Percentiles rank a stretch among this genome's conserved stretches.
These are phyloP conservation scores for Penicillium dipodomyicola DNA, from an alignment of 495 filamentous ascomycete species.

Conservation along the genomic window DNA sequence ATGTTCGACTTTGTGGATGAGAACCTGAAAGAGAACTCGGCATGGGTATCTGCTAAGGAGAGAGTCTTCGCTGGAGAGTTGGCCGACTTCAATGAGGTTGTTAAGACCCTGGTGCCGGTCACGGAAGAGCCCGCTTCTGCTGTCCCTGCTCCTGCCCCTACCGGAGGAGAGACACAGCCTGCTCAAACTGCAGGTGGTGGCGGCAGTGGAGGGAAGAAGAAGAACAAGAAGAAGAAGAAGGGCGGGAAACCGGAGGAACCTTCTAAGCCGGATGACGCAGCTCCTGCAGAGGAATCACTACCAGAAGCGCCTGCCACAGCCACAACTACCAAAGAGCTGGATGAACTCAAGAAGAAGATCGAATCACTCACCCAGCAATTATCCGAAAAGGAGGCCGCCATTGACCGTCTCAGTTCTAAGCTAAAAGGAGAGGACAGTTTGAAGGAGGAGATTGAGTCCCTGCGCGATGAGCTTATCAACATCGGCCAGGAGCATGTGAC, in stretches of 20 bases:
- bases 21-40: conserved; percentile 32
- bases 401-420: conserved; percentile 63
- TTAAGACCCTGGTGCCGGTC: conserved; percentile 30
- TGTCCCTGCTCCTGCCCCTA: conserved; percentile 11
- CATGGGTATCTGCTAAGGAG: conserved; percentile 39
- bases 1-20: conserved; percentile 41
- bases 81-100: conserved; percentile 38
- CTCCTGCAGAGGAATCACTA: conserved; percentile 20
- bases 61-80: conserved; percentile 31
- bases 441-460: conserved; percentile 78
- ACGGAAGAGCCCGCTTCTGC: conserved; percentile 15
- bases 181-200: conserved; percentile 23
- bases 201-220: conserved; percentile 59
- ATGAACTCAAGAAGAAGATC: conserved; percentile 52
- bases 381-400: conserved; percentile 66
- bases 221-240: conserved; percentile 91
- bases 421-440: conserved; percentile 75
- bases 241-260: conserved; percentile 55
- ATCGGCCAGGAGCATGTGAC: conserved; percentile 80
- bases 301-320: conserved; percentile 7
- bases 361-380: conserved; percentile 59
- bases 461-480: conserved; percentile 72
- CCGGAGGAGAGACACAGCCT: conserved; percentile 23
- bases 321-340: conserved; percentile 23
- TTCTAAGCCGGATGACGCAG: conserved; percentile 30